These are phyloP conservation scores for Aphanomyces cochlioides DNA, from an alignment of 352 stramenopile genomes.

Conservation along the genomic window DNA sequence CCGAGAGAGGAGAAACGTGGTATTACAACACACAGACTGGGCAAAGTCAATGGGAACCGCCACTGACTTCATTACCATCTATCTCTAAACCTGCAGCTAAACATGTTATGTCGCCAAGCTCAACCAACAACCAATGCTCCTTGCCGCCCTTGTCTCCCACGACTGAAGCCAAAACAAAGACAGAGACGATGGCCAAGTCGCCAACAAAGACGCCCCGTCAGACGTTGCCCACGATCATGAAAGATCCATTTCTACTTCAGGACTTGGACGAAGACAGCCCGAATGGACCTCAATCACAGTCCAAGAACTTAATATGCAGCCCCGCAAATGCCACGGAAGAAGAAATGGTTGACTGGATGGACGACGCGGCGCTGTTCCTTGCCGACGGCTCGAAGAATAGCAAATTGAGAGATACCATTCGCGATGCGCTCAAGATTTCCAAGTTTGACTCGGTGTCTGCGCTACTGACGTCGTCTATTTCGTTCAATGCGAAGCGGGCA, in stretches of 20 bases:
- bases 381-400: slow-evolving; percentile 83
- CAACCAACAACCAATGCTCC: neutral
- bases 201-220: neutral
- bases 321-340: slow-evolving; percentile 31
- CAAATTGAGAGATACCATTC: slow-evolving; percentile 80
- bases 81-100: neutral
- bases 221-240: slow-evolving; percentile 2
- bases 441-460: slow-evolving; percentile 90
- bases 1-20: slow-evolving; percentile 64
- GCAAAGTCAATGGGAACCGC: slow-evolving; percentile 71
- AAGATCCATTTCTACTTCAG: slow-evolving; percentile 19
- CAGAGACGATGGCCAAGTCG: too few species aligned
- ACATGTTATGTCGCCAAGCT: neutral
- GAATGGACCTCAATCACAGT: neutral
- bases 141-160: too few species aligned
- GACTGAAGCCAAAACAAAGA: too few species aligned
- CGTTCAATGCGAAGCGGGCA: slow-evolving; percentile 54
- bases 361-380: slow-evolving; percentile 79
- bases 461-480: slow-evolving; percentile 71
- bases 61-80: slow-evolving; percentile 14
- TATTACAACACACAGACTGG: slow-evolving; percentile 75
- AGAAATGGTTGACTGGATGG: slow-evolving; percentile 54
- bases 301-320: neutral
- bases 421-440: slow-evolving; percentile 67
- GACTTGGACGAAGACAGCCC: slow-evolving; percentile 11